These are phyloP conservation scores for Xenoacremonium recifei DNA, from an alignment of 2,329 filamentous ascomycete species.

Conservation along the genomic window DNA sequence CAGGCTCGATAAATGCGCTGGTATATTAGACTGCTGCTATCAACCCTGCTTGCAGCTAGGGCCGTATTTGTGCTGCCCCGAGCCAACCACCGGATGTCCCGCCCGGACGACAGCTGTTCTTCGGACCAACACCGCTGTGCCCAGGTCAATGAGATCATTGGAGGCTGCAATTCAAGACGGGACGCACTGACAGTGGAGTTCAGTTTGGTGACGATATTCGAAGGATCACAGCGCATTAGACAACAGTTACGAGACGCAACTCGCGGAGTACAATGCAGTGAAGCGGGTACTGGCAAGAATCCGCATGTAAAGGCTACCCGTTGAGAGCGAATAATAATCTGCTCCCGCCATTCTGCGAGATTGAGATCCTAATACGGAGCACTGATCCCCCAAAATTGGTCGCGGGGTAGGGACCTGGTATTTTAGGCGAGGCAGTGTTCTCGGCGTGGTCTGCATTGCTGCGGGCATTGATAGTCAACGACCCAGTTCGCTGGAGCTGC, in stretches of 20 bases:
- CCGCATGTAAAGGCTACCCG: too few relatives aligned
- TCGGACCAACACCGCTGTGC: slow-evolving; percentile 12
- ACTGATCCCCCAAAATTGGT: background rate
- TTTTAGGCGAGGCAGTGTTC: background rate
- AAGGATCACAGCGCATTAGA: slow-evolving; percentile 13
- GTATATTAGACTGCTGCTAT: slow-evolving; percentile 14
- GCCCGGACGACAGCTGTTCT: slow-evolving; percentile 12
- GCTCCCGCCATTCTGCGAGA: too few relatives aligned
- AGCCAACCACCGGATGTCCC: slow-evolving; percentile 15
- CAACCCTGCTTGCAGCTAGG: slow-evolving; percentile 23
- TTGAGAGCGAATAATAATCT: too few relatives aligned
- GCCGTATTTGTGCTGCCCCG: slow-evolving; percentile 20
- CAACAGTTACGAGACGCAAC: slow-evolving; percentile 23
- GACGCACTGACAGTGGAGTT: slow-evolving; percentile 5
- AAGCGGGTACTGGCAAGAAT: slow-evolving; percentile 9
- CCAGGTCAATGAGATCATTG: slow-evolving; percentile 10
- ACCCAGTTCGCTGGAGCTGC: background rate
- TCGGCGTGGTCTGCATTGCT: background rate
- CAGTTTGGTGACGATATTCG: slow-evolving; percentile 7
- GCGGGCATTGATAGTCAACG: background rate
- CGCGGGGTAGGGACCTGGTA: background rate
- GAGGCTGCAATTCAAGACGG: slow-evolving; percentile 7
- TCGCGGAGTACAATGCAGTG: slow-evolving; percentile 9
- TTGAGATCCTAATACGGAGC: background rate
- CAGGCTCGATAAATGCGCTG: slow-evolving; percentile 13